A percentile compares a stretch with the other conserved stretches of the same genome.
phyloP scores from a whole-genome alignment of 108 stramenopile species.

The Thalassiosira profunda region DNA sequence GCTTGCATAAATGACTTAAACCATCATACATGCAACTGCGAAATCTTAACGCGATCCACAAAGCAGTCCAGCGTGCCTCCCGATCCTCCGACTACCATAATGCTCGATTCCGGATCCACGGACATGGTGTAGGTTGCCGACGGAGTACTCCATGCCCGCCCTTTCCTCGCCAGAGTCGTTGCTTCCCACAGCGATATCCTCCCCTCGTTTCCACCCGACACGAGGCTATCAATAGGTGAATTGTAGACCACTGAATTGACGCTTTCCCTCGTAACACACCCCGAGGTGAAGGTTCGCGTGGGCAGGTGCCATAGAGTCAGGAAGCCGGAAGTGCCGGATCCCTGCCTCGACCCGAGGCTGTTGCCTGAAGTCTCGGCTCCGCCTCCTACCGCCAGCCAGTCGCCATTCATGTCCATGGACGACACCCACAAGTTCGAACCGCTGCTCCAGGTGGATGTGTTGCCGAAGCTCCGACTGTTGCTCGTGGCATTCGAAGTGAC shows the following conservation, averaged over 20 bases:
- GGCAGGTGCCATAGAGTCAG: constrained; percentile 53
- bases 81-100: constrained; percentile 48
- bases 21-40: constrained; percentile 29
- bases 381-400: constrained; percentile 53
- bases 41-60: constrained; percentile 39
- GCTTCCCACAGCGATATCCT: constrained; percentile 48
- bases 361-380: constrained; percentile 39
- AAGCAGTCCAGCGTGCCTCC: constrained; percentile 43
- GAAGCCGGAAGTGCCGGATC: constrained; percentile 38
- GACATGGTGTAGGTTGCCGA: constrained; percentile 33
- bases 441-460: constrained; percentile 32
- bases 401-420: constrained; percentile 37
- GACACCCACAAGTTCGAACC: constrained; percentile 45
- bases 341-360: constrained; percentile 23
- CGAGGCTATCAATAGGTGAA: constrained; percentile 32
- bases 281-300: constrained; percentile 57
- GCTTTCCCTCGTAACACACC: constrained; percentile 47
- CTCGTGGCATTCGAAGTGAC: constrained; percentile 22
- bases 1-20: no score
- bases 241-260: constrained; percentile 36
- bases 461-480: constrained; percentile 25
- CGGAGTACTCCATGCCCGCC: constrained; percentile 42
- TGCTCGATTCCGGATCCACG: constrained; percentile 5
- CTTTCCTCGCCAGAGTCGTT: constrained; percentile 10
- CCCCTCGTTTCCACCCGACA: constrained; percentile 48